Conservation (phyloP, 345 rosid genomes). For the Laguncularia racemosa region DNA sequence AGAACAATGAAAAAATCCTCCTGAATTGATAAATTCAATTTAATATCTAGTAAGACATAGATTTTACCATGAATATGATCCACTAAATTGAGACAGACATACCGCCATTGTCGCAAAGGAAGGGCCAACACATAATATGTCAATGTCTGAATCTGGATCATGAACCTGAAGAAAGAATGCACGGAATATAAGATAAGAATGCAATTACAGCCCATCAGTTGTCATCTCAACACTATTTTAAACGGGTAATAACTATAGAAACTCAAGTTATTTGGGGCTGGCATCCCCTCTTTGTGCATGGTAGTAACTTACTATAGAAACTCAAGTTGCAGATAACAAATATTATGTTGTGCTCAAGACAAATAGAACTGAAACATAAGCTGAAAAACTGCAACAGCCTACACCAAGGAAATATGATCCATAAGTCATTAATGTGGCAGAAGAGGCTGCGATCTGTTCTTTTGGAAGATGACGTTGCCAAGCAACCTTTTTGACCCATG, state of each 20-base stretch:
- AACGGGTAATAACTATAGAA: too few species aligned
- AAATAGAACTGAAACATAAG: too few species aligned
- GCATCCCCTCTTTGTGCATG: too few species aligned
- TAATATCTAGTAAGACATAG: not conserved
- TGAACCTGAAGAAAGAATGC: constrained; percentile 30
- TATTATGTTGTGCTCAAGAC: too few species aligned
- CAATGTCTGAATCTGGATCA: constrained; percentile 53
- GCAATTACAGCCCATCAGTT: not conserved
- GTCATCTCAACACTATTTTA: not conserved
- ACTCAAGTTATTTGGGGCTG: too few species aligned
- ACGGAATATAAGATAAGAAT: not conserved
- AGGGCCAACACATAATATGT: constrained; percentile 52
- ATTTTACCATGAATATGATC: not conserved
- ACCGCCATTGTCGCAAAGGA: constrained; percentile 42
- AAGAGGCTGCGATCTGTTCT: constrained; percentile 9
- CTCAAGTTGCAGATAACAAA: too few species aligned
- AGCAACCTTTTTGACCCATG: constrained; percentile 38
- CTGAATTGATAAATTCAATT: constrained; percentile 14
- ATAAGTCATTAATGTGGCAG: constrained; percentile 39
- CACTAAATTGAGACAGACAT: not conserved
- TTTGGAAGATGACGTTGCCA: too few species aligned
- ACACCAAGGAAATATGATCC: constrained; percentile 67
- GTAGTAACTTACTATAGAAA: too few species aligned
- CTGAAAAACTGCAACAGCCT: not conserved
- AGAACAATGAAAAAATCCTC: constrained; percentile 49